Evolutionary conservation across 176 grass and related monocot genomes (phyloP), one percentile per base, ranked within the genome.

Genomic region (Paspalum vaginatum): DNA sequence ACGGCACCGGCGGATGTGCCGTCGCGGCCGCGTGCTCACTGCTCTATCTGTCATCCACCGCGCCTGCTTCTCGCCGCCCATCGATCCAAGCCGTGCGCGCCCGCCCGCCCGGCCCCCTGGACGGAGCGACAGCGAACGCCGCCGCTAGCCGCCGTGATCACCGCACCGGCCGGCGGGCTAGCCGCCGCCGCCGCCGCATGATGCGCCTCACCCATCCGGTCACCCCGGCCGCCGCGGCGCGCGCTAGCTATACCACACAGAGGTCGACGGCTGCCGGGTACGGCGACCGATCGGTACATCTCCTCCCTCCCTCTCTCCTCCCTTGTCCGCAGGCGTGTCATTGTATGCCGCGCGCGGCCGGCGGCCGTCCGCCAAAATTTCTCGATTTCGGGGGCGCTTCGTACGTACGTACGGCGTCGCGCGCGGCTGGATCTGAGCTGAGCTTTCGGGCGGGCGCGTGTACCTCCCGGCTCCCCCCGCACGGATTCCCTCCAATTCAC

Each of bases 21-120:
- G 88, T 90, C 84, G 84, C 84, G 79, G 84, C 63, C 80, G 88
- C 88, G 88, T 90, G 84, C 88, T 90, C 84, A 90, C 88, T 70
- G 56, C 88, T 87, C 88, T 90, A 8, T 67, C 88, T 90, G 88
- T 90, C 88, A 84, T 68, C 88, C 79, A 60, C 79, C 53, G 17
- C 20, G 13, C 45, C 17, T 11, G 5, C 15, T 37, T 10, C 20
- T 11, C 41, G 1, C 14, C 20, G 2, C 56, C 55, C 32, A 17
- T 3, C 64, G 65, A n/a, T n/a, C n/a, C n/a, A n/a, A n/a, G n/a
- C n/a, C n/a, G n/a, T n/a, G n/a, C n/a, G n/a, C n/a, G n/a, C n/a
- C n/a, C n/a, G n/a, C n/a, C n/a, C n/a, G n/a, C n/a, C n/a, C n/a
- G n/a, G n/a, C 87, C 71, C 63, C n/a, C 64, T 71, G 47, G 7